Percentiles rank a stretch among this genome's conserved stretches.
Conservation (phyloP, 1,284 basidiomycete species). For the Trichosporon coremiiforme region DNA sequence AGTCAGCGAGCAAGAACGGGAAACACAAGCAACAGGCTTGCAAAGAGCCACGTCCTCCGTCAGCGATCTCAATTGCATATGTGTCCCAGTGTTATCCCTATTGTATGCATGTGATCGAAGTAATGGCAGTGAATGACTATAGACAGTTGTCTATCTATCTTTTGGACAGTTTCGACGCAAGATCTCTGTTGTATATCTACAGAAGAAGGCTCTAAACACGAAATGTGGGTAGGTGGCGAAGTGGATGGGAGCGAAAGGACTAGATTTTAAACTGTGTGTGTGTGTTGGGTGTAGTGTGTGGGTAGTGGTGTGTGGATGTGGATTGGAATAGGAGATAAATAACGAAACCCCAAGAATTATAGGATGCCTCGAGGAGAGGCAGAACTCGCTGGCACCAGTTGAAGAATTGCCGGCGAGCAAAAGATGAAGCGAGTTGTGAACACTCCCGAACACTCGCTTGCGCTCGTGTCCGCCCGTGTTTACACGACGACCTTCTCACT, state of each 20-base stretch:
- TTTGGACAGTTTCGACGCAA: too few species aligned
- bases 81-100: neutral
- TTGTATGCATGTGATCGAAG: neutral
- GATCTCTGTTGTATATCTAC: too few species aligned
- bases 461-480: neutral
- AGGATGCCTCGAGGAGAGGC: neutral
- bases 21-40: too few species aligned
- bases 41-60: too few species aligned
- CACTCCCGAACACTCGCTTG: neutral
- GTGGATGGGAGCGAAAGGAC: neutral
- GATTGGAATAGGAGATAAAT: neutral
- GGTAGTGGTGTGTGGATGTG: neutral
- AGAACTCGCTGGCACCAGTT: too few species aligned
- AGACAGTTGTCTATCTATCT: neutral
- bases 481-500: conserved; percentile 4
- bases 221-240: neutral
- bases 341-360: neutral
- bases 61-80: too few species aligned
- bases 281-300: too few species aligned
- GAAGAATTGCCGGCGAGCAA: too few species aligned
- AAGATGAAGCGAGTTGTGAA: too few species aligned
- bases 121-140: neutral
- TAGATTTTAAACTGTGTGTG: neutral
- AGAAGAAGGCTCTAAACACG: neutral
- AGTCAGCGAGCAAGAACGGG: too few species aligned